These are phyloP conservation scores for Kuraishia piskuri DNA, from an alignment of 805 yeast species.

Conservation along the genomic window DNA sequence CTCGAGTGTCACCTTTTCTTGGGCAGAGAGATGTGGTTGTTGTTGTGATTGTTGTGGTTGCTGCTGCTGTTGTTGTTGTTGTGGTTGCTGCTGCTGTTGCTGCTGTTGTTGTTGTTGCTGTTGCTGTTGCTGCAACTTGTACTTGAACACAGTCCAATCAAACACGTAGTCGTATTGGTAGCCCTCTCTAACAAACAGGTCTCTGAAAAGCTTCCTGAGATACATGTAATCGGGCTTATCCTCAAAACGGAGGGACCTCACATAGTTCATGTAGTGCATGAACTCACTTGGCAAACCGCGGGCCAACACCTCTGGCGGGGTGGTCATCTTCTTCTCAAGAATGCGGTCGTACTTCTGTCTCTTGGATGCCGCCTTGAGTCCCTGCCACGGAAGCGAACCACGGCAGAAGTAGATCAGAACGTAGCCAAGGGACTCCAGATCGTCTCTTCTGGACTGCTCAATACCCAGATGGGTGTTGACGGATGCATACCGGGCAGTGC, in stretches of 20 bases:
- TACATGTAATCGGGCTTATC: slow-evolving; percentile 94
- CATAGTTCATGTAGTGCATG: slow-evolving; percentile 77
- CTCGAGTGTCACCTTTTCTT: too few relatives aligned
- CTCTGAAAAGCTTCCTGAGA: slow-evolving; percentile 83
- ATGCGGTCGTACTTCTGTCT: slow-evolving; percentile 96
- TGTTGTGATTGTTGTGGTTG: background rate
- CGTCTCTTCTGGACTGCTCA: slow-evolving; percentile 95
- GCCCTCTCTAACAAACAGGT: slow-evolving; percentile 77
- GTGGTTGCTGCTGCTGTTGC: slow-evolving; percentile 8
- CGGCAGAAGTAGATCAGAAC: slow-evolving; percentile 91
- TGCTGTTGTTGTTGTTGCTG: slow-evolving; percentile 27
- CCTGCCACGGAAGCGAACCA: slow-evolving; percentile 98
- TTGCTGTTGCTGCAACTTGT: slow-evolving; percentile 48
- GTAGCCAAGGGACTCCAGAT: slow-evolving; percentile 89
- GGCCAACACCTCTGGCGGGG: slow-evolving; percentile 78
- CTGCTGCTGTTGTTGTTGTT: slow-evolving; percentile 4
- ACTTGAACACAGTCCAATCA: slow-evolving; percentile 92
- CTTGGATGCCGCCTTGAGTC: slow-evolving; percentile 92
- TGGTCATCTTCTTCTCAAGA: slow-evolving; percentile 89
- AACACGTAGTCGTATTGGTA: slow-evolving; percentile 90
- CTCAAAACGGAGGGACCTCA: slow-evolving; percentile 85
- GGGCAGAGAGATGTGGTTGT: slow-evolving; percentile 1
- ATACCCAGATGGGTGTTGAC: slow-evolving; percentile 95
- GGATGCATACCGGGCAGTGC: slow-evolving; percentile 95
- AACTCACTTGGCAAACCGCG: slow-evolving; percentile 91